phyloP scores from a whole-genome alignment of 1,284 basidiomycete species.

The Xanthoconium separans region DNA sequence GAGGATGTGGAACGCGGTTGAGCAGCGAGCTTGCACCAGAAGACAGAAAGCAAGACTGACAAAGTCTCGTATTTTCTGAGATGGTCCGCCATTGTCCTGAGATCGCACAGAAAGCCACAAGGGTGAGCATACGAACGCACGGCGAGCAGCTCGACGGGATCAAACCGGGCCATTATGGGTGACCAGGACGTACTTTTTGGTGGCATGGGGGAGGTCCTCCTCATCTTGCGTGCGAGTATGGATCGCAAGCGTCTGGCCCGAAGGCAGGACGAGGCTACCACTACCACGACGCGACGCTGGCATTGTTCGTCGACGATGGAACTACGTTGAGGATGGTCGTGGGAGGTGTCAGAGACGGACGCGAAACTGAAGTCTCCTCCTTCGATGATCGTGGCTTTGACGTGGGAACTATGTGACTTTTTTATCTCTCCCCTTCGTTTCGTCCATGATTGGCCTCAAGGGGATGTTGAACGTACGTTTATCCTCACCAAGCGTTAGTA shows the following conservation, averaged over 20 bases:
- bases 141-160: background rate
- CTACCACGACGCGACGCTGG: constrained; percentile 71
- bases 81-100: constrained; percentile 85
- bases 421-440: constrained; percentile 4
- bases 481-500: background rate
- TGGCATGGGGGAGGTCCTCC: constrained; percentile 82
- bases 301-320: constrained; percentile 38
- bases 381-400: constrained; percentile 1
- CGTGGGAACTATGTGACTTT: constrained; percentile 26
- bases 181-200: constrained; percentile 63
- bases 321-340: constrained; percentile 9
- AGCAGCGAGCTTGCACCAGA: constrained; percentile 3
- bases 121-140: constrained; percentile 6
- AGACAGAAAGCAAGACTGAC: constrained; percentile 43
- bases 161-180: background rate
- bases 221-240: constrained; percentile 62
- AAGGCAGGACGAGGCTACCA: constrained; percentile 67
- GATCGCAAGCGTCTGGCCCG: constrained; percentile 68
- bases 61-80: constrained; percentile 83
- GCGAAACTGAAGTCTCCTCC: constrained; percentile 16
- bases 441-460: constrained; percentile 88
- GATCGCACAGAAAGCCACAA: background rate
- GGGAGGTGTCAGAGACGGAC: constrained; percentile 18
- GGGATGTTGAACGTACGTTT: constrained; percentile 75
- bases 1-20: constrained; percentile 2